phyloP scores from a whole-genome alignment of 129 eudicot species.

The Pittosporum tobira region DNA sequence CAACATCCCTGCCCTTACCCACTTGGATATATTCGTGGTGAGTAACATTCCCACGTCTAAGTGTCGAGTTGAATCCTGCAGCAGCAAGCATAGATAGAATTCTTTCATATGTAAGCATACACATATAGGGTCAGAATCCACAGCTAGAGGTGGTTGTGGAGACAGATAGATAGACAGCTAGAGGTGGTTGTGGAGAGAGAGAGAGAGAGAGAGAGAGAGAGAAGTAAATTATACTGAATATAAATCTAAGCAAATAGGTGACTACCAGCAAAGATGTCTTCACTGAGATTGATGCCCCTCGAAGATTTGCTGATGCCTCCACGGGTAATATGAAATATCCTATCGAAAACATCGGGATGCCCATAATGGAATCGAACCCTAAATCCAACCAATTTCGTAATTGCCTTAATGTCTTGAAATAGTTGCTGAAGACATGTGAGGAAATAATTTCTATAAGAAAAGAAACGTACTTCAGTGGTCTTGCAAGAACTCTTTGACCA shows the following conservation, averaged over 20 bases:
- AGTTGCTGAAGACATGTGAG: not conserved
- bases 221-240: not conserved
- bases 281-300: conserved; percentile 86
- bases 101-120: not conserved
- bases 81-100: conserved; percentile 1
- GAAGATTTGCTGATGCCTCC: conserved; percentile 99
- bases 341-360: conserved; percentile 95
- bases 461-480: conserved; percentile 21
- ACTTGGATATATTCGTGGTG: conserved; percentile 99
- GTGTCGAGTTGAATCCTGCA: conserved; percentile 88
- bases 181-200: not conserved
- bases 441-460: not conserved
- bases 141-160: not conserved
- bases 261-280: conserved; percentile 95
- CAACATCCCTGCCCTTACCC: conserved; percentile 98
- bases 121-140: too few relatives aligned
- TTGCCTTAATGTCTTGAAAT: not conserved
- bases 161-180: not conserved
- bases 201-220: not conserved
- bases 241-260: not conserved
- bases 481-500: conserved; percentile 23
- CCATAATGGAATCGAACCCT: conserved; percentile 17
- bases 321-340: conserved; percentile 96
- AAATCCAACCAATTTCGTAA: conserved; percentile 8
- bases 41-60: conserved; percentile 89